phyloP scores from a whole-genome alignment of 495 filamentous ascomycete genomes.

The Penicillium coffeae region DNA sequence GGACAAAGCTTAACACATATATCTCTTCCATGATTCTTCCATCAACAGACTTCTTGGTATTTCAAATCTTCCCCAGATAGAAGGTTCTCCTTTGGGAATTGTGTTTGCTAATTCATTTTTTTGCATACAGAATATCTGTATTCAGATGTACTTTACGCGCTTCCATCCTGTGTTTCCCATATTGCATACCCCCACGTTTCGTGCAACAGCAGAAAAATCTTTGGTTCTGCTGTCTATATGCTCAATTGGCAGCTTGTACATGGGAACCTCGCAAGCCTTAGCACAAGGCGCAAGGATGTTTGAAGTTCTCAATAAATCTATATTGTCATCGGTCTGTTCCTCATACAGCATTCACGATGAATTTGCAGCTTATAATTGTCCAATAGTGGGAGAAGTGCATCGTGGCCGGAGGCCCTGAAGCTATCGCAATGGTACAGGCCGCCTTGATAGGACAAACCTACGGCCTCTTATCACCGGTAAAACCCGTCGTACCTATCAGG shows the following conservation, averaged over 20 bases:
- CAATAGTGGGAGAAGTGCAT: constrained; percentile 19
- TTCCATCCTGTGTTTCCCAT: constrained; percentile 29
- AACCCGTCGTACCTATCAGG: neutral
- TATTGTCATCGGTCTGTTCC: constrained; percentile 22
- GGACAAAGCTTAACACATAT: constrained; percentile 16
- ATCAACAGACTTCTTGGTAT: constrained; percentile 23
- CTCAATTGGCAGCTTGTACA: constrained; percentile 29
- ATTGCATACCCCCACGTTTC: constrained; percentile 30
- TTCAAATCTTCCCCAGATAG: too few species aligned
- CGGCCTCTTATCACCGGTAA: constrained; percentile 30
- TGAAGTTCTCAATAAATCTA: constrained; percentile 31
- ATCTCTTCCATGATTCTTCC: constrained; percentile 17
- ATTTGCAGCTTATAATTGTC: neutral
- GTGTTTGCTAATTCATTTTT: too few species aligned
- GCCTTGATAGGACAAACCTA: constrained; percentile 38
- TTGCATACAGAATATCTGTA: constrained; percentile 27
- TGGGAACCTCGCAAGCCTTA: constrained; percentile 22
- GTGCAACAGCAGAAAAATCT: constrained; percentile 18
- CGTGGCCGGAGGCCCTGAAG: constrained; percentile 2
- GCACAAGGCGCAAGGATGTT: constrained; percentile 26
- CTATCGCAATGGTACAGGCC: constrained; percentile 28
- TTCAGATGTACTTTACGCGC: constrained; percentile 29
- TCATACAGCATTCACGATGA: neutral
- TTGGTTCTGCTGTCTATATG: constrained; percentile 18
- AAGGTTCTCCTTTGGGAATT: too few species aligned